Percentiles rank a stretch among this genome's conserved stretches.
Conservation (phyloP, 257 asterid species). For the Penstemon newberryi region DNA sequence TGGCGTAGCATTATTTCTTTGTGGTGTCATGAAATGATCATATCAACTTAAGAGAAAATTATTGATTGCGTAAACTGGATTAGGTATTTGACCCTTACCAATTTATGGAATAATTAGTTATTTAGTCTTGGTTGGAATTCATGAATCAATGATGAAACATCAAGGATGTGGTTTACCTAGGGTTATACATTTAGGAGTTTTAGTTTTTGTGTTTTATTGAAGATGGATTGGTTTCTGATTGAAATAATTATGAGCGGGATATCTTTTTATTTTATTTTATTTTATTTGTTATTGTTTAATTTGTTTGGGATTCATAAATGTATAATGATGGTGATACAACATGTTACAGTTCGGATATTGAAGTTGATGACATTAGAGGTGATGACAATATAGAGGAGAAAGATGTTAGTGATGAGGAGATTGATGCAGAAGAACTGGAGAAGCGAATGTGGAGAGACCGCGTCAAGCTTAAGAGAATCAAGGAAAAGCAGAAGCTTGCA, state of each 20-base stretch:
- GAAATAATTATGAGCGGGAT: not conserved
- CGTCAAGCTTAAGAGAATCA: slow-evolving; percentile 64
- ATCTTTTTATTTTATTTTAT: not conserved
- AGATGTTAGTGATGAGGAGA: slow-evolving; percentile 79
- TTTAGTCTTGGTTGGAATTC: not conserved
- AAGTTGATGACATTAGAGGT: slow-evolving; percentile 48
- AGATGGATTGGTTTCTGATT: not conserved
- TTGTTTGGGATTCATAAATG: not conserved
- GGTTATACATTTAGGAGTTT: not conserved
- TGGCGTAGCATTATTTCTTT: no score
- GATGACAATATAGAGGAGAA: slow-evolving; percentile 56
- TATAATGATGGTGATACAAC: no score
- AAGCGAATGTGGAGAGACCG: slow-evolving; percentile 77
- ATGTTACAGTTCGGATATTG: slow-evolving; percentile 61
- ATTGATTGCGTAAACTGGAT: no score
- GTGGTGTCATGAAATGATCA: no score
- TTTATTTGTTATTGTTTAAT: slow-evolving; percentile 1
- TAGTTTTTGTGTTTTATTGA: not conserved
- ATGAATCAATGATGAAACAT: not conserved
- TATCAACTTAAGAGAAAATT: no score
- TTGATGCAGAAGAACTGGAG: slow-evolving; percentile 59
- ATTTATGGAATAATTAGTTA: no score
- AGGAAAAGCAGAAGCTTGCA: slow-evolving; percentile 60
- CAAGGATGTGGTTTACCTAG: not conserved
- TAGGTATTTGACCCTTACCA: no score